Evolutionary conservation across 495 filamentous ascomycete genomes (phyloP).

Genomic region (Penicillium arizonense): DNA sequence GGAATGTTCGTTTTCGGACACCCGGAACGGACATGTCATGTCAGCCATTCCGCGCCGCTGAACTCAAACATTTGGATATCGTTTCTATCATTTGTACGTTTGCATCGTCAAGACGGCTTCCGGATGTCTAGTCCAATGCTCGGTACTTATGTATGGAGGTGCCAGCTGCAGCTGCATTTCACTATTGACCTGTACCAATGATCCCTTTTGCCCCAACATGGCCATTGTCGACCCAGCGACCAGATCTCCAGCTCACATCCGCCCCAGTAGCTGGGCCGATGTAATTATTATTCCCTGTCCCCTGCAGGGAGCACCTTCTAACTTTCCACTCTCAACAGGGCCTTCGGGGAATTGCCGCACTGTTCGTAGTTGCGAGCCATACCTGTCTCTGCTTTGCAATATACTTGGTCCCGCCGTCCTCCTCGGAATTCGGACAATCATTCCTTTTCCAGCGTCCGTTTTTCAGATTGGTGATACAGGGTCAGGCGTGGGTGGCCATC

Average conservation of each 20-base stretch:
- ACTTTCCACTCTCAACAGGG: constrained; percentile 1
- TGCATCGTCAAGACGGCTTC: too few species aligned
- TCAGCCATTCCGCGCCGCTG: too few species aligned
- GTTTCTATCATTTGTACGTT: too few species aligned
- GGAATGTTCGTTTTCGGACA: too few species aligned
- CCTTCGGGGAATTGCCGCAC: constrained; percentile 12
- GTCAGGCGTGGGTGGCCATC: constrained; percentile 11
- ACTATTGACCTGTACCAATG: constrained; percentile 6
- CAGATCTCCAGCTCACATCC: neutral
- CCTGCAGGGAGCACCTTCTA: neutral
- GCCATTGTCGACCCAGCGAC: constrained; percentile 4
- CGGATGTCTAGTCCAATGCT: neutral
- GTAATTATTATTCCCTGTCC: constrained; percentile 1
- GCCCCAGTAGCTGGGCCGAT: constrained; percentile 12
- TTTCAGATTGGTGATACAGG: constrained; percentile 12
- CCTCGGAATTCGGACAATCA: constrained; percentile 6
- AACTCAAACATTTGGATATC: too few species aligned
- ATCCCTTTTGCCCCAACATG: constrained; percentile 6
- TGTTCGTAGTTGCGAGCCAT: constrained; percentile 14
- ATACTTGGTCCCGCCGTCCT: constrained; percentile 6
- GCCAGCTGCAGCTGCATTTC: constrained; percentile 7
- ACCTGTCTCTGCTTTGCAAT: constrained; percentile 11
- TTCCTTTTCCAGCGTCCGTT: constrained; percentile 10
- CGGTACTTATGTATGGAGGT: neutral
- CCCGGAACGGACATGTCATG: too few species aligned